Evolutionary conservation across 805 yeast genomes (phyloP), one percentile per base, ranked within the genome.

Genomic region (Pichia deserticola): DNA sequence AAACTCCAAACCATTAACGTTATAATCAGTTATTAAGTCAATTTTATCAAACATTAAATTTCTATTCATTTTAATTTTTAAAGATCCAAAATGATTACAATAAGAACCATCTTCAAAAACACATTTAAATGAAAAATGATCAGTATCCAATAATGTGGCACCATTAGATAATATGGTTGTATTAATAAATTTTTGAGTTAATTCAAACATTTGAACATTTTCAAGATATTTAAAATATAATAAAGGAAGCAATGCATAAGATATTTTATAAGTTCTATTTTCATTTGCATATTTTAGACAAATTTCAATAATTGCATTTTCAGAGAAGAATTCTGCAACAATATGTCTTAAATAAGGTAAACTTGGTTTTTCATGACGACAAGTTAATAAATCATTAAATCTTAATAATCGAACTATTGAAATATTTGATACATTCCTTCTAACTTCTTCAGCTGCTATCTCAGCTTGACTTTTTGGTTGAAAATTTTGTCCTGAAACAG

Each of bases 71-170:
- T 79, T 70, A 9, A 86, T 78, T 54, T 80, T 79, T 40, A 82
- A 65, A 20, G 77, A 78, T 0, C 92, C 87, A 50, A 72, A 71
- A 44, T 83, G 76, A 9, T 78, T 74, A 8, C 86, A 79, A 56
- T 75, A 75, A 3, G 90, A 81, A 0, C 93, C 95, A 64, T 87
- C 95, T 2, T 69, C 64, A 60, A 80, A 86, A 63, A 76, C 72
- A 55, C 74, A 76, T 15, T 76, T 69, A 42, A 76, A 64, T 1
- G 76, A 66, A 36, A 76, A 69, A 41, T 78, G 68, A 11, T 79
- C 71, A 44, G 82, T 75, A 39, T 79, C 83, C 35, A 82, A 62
- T 47, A 75, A 72, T 0, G 80, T 75, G 5, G 76, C 71, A 0
- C 82, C 82, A 52, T 77, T 73, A 5, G 79, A 73, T 44, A 80